phyloP scores from a whole-genome alignment of 768 basidiomycete genomes.

The Clathrus columnatus region DNA sequence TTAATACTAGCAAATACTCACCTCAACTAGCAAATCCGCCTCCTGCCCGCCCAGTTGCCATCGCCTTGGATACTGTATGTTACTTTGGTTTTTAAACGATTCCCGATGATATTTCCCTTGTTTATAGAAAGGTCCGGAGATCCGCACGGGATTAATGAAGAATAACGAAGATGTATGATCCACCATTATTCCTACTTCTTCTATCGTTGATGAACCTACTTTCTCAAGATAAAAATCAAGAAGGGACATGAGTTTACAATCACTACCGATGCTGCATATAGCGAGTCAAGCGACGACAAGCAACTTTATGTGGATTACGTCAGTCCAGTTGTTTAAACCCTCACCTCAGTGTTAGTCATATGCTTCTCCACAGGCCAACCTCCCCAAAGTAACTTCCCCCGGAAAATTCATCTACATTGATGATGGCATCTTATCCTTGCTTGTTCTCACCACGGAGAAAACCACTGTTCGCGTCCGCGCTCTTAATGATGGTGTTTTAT shows the following conservation, averaged over 20 bases:
- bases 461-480: slow-evolving; percentile 74
- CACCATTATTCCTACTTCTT: background rate
- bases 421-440: slow-evolving; percentile 89
- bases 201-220: slow-evolving; percentile 9
- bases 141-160: slow-evolving; percentile 91
- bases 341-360: background rate
- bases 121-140: slow-evolving; percentile 94
- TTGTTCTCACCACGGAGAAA: slow-evolving; percentile 85
- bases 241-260: slow-evolving; percentile 94
- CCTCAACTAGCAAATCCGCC: slow-evolving; percentile 35
- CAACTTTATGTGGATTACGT: slow-evolving; percentile 92
- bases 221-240: slow-evolving; percentile 58
- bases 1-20: slow-evolving; percentile 7
- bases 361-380: slow-evolving; percentile 52
- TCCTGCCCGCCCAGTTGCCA: slow-evolving; percentile 89
- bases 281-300: slow-evolving; percentile 72
- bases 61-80: slow-evolving; percentile 92
- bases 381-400: slow-evolving; percentile 92
- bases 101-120: background rate
- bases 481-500: slow-evolving; percentile 85
- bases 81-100: background rate
- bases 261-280: slow-evolving; percentile 75
- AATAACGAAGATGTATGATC: slow-evolving; percentile 73
- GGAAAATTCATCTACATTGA: slow-evolving; percentile 98
- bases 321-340: slow-evolving; percentile 25